Evolutionary conservation across 352 stramenopile genomes (phyloP).

Genomic region (Aphanomyces stellatus): DNA sequence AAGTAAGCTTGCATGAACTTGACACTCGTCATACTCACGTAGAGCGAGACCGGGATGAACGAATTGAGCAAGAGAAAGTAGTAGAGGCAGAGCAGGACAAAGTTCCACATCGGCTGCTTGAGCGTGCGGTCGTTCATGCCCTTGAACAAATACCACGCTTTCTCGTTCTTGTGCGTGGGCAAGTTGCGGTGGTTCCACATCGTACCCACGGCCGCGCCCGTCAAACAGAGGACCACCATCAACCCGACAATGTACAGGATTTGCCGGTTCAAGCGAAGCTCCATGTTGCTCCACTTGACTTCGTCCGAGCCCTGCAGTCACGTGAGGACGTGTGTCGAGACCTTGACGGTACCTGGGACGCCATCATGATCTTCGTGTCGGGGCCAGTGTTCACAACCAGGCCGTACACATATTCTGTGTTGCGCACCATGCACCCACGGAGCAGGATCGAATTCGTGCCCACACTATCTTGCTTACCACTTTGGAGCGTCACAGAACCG

Average conservation of each 20-base stretch:
- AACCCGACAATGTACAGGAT: conserved; percentile 79
- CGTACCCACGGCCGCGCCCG: conserved; percentile 46
- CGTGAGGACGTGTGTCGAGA: not conserved
- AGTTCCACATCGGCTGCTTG: conserved; percentile 50
- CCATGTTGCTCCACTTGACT: conserved; percentile 87
- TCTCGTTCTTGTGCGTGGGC: conserved; percentile 24
- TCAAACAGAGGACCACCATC: conserved; percentile 69
- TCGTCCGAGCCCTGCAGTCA: conserved; percentile 15
- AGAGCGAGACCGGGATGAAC: conserved; percentile 93
- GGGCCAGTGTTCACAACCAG: conserved; percentile 88
- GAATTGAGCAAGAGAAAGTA: conserved; percentile 91
- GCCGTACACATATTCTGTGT: conserved; percentile 88
- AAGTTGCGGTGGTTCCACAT: conserved; percentile 67
- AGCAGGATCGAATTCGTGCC: conserved; percentile 75
- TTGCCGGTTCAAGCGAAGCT: conserved; percentile 65
- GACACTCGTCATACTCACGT: conserved; percentile 91
- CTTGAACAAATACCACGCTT: conserved; percentile 35
- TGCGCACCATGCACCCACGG: conserved; percentile 80
- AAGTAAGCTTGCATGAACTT: conserved; percentile 89
- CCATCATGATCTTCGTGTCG: conserved; percentile 88
- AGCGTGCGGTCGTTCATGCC: conserved; percentile 38
- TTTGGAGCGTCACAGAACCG: conserved; percentile 64
- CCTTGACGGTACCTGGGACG: conserved; percentile 38
- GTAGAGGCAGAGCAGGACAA: conserved; percentile 88
- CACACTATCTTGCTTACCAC: conserved; percentile 60